Evolutionary conservation across 352 stramenopile species (phyloP).

Genomic region (Bremia lactucae): DNA sequence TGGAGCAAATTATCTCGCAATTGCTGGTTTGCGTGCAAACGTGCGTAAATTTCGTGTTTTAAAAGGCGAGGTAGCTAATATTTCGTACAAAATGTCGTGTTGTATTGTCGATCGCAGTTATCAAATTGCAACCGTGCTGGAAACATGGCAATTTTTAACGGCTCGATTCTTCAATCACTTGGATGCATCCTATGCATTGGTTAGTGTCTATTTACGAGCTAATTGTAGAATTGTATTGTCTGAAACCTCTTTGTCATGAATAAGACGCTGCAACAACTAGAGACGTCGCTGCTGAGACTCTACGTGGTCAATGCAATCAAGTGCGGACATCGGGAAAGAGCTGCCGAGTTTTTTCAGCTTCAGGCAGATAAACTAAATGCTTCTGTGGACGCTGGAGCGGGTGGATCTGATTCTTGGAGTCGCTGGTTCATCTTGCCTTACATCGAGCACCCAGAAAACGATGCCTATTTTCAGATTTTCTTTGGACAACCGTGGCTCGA

Average conservation of each 20-base stretch:
- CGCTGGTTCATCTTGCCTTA: constrained; percentile 80
- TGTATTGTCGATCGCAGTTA: constrained; percentile 29
- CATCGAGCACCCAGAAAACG: constrained; percentile 56
- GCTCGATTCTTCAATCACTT: constrained; percentile 74
- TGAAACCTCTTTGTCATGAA: no score
- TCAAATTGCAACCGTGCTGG: constrained; percentile 63
- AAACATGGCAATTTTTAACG: constrained; percentile 72
- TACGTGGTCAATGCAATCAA: constrained; percentile 78
- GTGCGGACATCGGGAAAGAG: constrained; percentile 51
- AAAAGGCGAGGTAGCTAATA: constrained; percentile 2
- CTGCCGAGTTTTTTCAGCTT: constrained; percentile 60
- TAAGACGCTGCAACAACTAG: constrained; percentile 61
- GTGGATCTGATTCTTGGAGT: constrained; percentile 42
- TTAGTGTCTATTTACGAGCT: no score
- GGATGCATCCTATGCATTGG: constrained; percentile 54
- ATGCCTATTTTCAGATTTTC: constrained; percentile 68
- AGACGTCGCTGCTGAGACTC: constrained; percentile 54
- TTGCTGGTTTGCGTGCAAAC: constrained; percentile 49
- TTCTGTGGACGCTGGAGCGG: constrained; percentile 13
- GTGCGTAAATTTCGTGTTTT: constrained; percentile 16
- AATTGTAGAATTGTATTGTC: background rate
- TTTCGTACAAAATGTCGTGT: background rate
- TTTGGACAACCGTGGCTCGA: constrained; percentile 68
- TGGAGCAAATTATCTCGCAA: constrained; percentile 66
- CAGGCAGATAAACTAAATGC: constrained; percentile 60